A percentile compares a stretch with the other conserved stretches of the same genome.
Evolutionary conservation across 2,329 filamentous ascomycete genomes (phyloP).

Genomic region (Aureobasidium sp.): DNA sequence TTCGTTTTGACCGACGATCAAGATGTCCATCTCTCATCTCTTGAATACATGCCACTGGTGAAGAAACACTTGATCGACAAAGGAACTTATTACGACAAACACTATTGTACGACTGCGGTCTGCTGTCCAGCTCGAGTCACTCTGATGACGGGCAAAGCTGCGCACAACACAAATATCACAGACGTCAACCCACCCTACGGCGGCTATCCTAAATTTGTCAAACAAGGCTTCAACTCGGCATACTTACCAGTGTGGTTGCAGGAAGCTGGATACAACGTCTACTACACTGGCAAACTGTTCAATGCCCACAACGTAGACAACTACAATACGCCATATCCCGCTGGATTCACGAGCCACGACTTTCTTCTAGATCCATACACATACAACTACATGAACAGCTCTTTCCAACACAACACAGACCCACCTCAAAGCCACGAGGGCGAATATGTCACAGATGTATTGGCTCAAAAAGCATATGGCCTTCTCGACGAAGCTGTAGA

Average conservation of each 20-base stretch:
- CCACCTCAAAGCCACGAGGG: slow-evolving; percentile 50
- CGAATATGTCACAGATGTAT: slow-evolving; percentile 52
- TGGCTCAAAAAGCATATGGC: slow-evolving; percentile 51
- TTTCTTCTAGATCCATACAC: slow-evolving; percentile 53
- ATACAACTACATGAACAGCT: slow-evolving; percentile 61
- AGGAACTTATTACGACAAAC: slow-evolving; percentile 54
- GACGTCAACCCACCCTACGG: slow-evolving; percentile 49
- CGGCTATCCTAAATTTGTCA: slow-evolving; percentile 60
- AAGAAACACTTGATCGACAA: slow-evolving; percentile 50
- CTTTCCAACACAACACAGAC: slow-evolving; percentile 54
- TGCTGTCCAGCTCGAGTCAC: slow-evolving; percentile 63
- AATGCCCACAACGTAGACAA: slow-evolving; percentile 57
- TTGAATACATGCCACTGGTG: slow-evolving; percentile 54
- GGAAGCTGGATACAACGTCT: slow-evolving; percentile 60
- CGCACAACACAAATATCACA: slow-evolving; percentile 67
- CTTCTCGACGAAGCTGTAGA: slow-evolving; percentile 56
- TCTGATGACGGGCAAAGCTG: slow-evolving; percentile 53
- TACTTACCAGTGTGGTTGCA: slow-evolving; percentile 69
- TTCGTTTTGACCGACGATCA: slow-evolving; percentile 65
- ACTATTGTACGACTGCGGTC: slow-evolving; percentile 60
- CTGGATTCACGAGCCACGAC: slow-evolving; percentile 52
- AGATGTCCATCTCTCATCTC: slow-evolving; percentile 54
- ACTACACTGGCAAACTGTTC: slow-evolving; percentile 64
- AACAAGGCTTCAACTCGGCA: slow-evolving; percentile 57
- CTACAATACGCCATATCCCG: slow-evolving; percentile 51